These are phyloP conservation scores for Cytospora schulzeri DNA, from an alignment of 2,329 filamentous ascomycete species.

Conservation along the genomic window DNA sequence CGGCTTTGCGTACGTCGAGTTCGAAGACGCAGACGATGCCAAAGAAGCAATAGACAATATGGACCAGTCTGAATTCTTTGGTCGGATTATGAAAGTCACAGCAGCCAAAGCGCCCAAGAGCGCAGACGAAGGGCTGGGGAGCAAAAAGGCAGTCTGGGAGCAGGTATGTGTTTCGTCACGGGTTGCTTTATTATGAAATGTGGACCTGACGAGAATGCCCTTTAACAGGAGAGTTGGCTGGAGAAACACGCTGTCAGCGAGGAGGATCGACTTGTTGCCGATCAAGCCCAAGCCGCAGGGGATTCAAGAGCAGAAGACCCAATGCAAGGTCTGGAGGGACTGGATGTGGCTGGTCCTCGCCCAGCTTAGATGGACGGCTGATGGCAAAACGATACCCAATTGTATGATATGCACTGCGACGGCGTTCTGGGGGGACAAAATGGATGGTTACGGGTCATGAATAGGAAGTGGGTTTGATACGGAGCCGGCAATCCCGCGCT, in stretches of 20 bases:
- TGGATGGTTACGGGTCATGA: slow-evolving; percentile 26
- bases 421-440: slow-evolving; percentile 43
- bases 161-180: slow-evolving; percentile 65
- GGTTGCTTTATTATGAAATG: not conserved
- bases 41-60: slow-evolving; percentile 98
- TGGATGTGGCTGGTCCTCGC: slow-evolving; percentile 93
- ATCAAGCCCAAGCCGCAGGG: slow-evolving; percentile 51
- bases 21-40: slow-evolving; percentile 81
- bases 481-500: slow-evolving; percentile 11
- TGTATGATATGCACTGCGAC: slow-evolving; percentile 44
- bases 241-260: slow-evolving; percentile 84
- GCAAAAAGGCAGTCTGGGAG: slow-evolving; percentile 94
- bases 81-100: slow-evolving; percentile 87
- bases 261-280: slow-evolving; percentile 67
- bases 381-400: slow-evolving; percentile 26
- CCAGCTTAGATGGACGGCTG: slow-evolving; percentile 54
- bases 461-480: slow-evolving; percentile 20
- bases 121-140: slow-evolving; percentile 82
- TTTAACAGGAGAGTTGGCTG: slow-evolving; percentile 84
- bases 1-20: slow-evolving; percentile 97
- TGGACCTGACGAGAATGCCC: slow-evolving; percentile 26
- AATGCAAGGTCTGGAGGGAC: slow-evolving; percentile 91
- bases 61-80: slow-evolving; percentile 95
- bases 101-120: slow-evolving; percentile 91
- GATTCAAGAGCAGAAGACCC: slow-evolving; percentile 71